Evolutionary conservation across 2,329 filamentous ascomycete genomes (phyloP).

Genomic region (Pseudomassariella vexata): DNA sequence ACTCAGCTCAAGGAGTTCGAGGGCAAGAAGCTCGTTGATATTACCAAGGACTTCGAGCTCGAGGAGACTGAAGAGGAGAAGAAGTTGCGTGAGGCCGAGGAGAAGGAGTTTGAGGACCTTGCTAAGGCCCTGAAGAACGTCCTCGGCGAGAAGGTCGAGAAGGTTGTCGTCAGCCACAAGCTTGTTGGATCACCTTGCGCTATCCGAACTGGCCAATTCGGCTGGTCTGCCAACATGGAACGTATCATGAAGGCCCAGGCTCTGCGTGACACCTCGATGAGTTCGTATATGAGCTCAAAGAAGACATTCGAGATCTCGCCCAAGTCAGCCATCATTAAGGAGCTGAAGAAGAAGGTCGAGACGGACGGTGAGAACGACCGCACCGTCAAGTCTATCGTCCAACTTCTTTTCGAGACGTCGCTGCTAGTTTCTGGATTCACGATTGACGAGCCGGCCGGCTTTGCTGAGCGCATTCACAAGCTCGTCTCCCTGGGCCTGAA

Average conservation of each 20-base stretch:
- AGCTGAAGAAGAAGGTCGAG: slow-evolving; percentile 99
- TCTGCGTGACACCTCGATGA: slow-evolving; percentile 99
- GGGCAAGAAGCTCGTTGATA: slow-evolving; percentile 99
- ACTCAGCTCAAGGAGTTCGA: slow-evolving; percentile 99
- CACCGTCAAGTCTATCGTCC: slow-evolving; percentile 98
- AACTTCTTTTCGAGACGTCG: slow-evolving; percentile 97
- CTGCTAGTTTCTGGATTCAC: slow-evolving; percentile 98
- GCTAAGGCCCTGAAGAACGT: slow-evolving; percentile 99
- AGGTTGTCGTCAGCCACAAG: slow-evolving; percentile 99
- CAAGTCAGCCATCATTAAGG: slow-evolving; percentile 94
- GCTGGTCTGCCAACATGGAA: slow-evolving; percentile 99
- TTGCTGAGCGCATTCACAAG: slow-evolving; percentile 99
- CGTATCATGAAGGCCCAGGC: slow-evolving; percentile 99
- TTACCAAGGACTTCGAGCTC: slow-evolving; percentile 99
- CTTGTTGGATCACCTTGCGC: slow-evolving; percentile 89
- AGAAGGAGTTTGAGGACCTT: slow-evolving; percentile 95
- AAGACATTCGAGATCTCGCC: slow-evolving; percentile 99
- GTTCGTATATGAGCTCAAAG: slow-evolving; percentile 99
- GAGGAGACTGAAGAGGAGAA: slow-evolving; percentile 99
- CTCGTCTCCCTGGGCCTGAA: slow-evolving; percentile 96
- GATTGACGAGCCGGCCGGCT: slow-evolving; percentile 96
- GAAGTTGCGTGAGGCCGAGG: slow-evolving; percentile 86
- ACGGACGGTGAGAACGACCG: slow-evolving; percentile 95
- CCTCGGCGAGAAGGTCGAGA: slow-evolving; percentile 98
- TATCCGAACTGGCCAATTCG: slow-evolving; percentile 98